A percentile compares a stretch with the other conserved stretches of the same genome.
Conservation (phyloP, 208 protist species). For the Leishmania arabica region DNA sequence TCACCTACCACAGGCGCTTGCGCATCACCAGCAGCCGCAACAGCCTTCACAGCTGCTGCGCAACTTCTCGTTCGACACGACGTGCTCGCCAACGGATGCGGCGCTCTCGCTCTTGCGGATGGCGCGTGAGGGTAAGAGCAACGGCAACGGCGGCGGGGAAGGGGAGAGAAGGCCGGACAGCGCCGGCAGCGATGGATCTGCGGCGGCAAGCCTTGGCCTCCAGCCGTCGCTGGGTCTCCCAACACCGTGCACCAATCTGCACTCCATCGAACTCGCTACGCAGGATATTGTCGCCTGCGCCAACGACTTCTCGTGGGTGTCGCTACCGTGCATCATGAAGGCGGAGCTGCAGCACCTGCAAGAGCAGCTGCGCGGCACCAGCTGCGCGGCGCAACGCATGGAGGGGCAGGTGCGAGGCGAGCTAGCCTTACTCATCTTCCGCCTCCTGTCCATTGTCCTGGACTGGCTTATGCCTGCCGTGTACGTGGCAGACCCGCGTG, state of each 20-base stretch:
- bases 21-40: conserved; percentile 3
- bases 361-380: conserved; percentile 16
- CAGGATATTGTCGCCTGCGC: conserved; percentile 29
- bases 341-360: conserved; percentile 32
- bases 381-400: conserved; percentile 23
- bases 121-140: conserved; percentile 18
- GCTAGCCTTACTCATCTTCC: conserved; percentile 75
- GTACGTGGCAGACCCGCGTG: conserved; percentile 51
- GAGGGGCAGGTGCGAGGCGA: conserved; percentile 69
- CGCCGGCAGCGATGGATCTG: conserved; percentile 1
- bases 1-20: background rate
- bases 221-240: background rate
- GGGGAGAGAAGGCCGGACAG: background rate
- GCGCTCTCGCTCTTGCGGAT: conserved; percentile 25
- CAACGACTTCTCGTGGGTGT: conserved; percentile 32
- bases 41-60: conserved; percentile 2
- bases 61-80: conserved; percentile 21
- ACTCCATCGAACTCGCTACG: conserved; percentile 12
- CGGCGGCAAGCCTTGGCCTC: background rate
- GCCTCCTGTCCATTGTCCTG: conserved; percentile 69
- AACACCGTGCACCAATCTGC: background rate
- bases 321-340: conserved; percentile 28
- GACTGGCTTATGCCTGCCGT: conserved; percentile 83
- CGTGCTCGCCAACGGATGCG: conserved; percentile 17
- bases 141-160: conserved; percentile 1